Evolutionary conservation across 2,329 filamentous ascomycete genomes (phyloP).

Genomic region (Pestalotiopsis sp.): DNA sequence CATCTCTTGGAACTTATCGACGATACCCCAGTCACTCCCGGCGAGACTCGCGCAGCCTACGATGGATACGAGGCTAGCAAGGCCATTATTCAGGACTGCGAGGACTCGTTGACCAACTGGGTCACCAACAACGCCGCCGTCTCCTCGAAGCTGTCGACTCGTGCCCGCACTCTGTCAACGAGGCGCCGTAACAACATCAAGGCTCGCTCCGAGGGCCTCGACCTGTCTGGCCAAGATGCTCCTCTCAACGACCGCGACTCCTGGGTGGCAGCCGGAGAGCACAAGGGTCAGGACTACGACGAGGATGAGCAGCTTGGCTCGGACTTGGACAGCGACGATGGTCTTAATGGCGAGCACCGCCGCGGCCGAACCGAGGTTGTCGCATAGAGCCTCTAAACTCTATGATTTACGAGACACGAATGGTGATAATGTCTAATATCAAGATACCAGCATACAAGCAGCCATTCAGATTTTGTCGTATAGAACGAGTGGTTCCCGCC

Average conservation of each 20-base stretch:
- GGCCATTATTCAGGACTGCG: slow-evolving; percentile 98
- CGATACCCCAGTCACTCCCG: slow-evolving; percentile 94
- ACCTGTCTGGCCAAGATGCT: slow-evolving; percentile 81
- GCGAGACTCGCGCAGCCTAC: slow-evolving; percentile 93
- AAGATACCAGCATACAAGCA: background rate
- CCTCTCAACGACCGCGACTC: slow-evolving; percentile 78
- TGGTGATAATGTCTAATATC: slow-evolving; percentile 11
- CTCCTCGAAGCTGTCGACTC: slow-evolving; percentile 81
- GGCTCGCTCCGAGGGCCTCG: slow-evolving; percentile 70
- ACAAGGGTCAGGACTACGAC: slow-evolving; percentile 60
- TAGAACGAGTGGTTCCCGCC: background rate
- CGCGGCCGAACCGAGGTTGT: slow-evolving; percentile 58
- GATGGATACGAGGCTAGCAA: slow-evolving; percentile 99
- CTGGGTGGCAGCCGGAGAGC: slow-evolving; percentile 76
- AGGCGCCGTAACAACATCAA: slow-evolving; percentile 75
- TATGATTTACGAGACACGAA: background rate
- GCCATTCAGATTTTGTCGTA: background rate
- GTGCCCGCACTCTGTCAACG: slow-evolving; percentile 85
- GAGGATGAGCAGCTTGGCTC: slow-evolving; percentile 63
- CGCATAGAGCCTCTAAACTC: slow-evolving; percentile 35
- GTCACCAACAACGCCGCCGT: slow-evolving; percentile 88
- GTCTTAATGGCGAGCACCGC: slow-evolving; percentile 58
- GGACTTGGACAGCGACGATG: slow-evolving; percentile 53
- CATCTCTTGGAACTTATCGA: slow-evolving; percentile 97
- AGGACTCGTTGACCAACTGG: slow-evolving; percentile 97